A percentile compares a stretch with the other conserved stretches of the same genome.
phyloP scores from a whole-genome alignment of 495 filamentous ascomycete species.

The Penicillium coffeae region DNA sequence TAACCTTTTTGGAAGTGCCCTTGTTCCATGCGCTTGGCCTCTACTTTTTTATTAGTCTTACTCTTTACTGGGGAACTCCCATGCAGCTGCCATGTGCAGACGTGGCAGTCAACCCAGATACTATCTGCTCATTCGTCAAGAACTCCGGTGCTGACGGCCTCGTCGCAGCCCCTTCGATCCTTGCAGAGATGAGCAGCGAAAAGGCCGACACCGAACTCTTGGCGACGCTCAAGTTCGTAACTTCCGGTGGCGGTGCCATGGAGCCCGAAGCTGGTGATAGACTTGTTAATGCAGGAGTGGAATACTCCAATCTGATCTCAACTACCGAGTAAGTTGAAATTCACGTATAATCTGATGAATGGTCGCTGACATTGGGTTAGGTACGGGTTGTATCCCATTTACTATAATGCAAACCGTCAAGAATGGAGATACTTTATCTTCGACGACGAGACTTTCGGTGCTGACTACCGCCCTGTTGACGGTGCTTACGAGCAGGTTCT shows the following conservation, averaged over 20 bases:
- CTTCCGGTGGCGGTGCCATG: slow-evolving; percentile 19
- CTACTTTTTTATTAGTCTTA: slow-evolving; percentile 2
- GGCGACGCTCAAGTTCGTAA: slow-evolving; percentile 15
- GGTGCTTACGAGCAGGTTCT: slow-evolving; percentile 44
- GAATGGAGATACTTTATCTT: slow-evolving; percentile 17
- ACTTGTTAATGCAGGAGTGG: neutral
- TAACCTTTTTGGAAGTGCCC: too few species aligned
- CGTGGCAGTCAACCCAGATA: slow-evolving; percentile 3
- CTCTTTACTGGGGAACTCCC: slow-evolving; percentile 3
- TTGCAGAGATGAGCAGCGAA: slow-evolving; percentile 19
- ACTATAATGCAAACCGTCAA: slow-evolving; percentile 10
- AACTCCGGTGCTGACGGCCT: slow-evolving; percentile 1
- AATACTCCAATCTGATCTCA: neutral
- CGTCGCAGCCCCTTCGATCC: slow-evolving; percentile 12
- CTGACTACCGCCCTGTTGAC: slow-evolving; percentile 14
- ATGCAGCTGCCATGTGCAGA: slow-evolving; percentile 1
- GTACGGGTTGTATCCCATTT: slow-evolving; percentile 7
- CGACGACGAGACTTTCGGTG: slow-evolving; percentile 10
- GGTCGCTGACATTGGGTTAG: neutral
- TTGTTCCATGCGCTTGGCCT: slow-evolving; percentile 6
- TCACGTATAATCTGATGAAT: neutral
- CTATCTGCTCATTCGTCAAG: slow-evolving; percentile 4
- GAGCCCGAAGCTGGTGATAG: slow-evolving; percentile 7
- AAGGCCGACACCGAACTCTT: slow-evolving; percentile 9
- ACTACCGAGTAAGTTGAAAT: slow-evolving; percentile 1